Percentiles rank a stretch among this genome's conserved stretches.
Conservation (phyloP, 768 basidiomycete species). For the Gelatoporia subvermispora region DNA sequence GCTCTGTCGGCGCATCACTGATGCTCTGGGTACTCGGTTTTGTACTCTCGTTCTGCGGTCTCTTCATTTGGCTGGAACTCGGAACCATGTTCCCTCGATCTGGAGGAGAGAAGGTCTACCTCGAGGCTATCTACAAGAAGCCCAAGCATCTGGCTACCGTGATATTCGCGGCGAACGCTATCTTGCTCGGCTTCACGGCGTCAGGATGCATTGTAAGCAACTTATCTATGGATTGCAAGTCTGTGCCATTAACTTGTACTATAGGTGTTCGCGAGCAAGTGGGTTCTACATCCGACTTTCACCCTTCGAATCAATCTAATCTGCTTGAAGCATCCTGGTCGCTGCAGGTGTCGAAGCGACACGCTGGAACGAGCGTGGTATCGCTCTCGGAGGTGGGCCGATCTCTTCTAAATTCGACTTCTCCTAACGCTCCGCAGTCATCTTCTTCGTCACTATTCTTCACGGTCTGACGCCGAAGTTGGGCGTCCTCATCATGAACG, state of each 20-base stretch:
- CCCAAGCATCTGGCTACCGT: conserved; percentile 30
- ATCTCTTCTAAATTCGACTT: not conserved
- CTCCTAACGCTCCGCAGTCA: conserved; percentile 30
- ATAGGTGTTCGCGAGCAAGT: conserved; percentile 29
- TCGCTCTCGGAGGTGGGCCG: conserved; percentile 48
- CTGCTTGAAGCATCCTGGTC: conserved; percentile 37
- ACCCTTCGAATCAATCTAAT: not conserved
- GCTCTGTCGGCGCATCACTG: conserved; percentile 54
- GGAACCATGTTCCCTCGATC: conserved; percentile 62
- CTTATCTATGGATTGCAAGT: not conserved
- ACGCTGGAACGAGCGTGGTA: conserved; percentile 51
- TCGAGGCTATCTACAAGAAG: conserved; percentile 46
- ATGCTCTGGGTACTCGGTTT: conserved; percentile 65
- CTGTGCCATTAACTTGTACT: not conserved
- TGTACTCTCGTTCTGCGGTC: conserved; percentile 49
- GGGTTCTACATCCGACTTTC: not conserved
- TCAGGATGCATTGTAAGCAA: conserved; percentile 23
- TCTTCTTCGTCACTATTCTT: conserved; percentile 43
- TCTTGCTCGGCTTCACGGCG: conserved; percentile 33
- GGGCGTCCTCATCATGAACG: conserved; percentile 54
- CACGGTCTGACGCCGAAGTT: conserved; percentile 47
- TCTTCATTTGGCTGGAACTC: conserved; percentile 61
- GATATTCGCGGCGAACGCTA: conserved; percentile 30
- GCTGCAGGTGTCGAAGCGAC: conserved; percentile 25
- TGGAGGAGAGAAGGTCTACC: conserved; percentile 60